Conservation (phyloP, 2,329 filamentous ascomycete genomes). For the Apiospora phragmitis region DNA sequence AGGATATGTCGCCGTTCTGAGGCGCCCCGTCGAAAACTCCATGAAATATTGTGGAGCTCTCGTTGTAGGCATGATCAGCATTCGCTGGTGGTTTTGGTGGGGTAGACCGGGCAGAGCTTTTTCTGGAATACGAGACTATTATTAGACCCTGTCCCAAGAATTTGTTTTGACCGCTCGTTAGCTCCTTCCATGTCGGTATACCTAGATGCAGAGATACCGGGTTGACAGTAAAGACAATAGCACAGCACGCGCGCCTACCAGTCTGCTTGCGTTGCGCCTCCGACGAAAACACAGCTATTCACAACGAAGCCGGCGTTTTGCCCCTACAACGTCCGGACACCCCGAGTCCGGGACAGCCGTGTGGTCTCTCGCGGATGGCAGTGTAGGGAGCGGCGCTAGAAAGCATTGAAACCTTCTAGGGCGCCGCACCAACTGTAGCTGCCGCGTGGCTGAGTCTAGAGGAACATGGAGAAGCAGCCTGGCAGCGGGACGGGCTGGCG, state of each 20-base stretch:
- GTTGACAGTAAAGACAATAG: neutral
- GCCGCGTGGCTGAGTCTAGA: slow-evolving; percentile 2
- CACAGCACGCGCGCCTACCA: neutral
- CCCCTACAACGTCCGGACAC: too few species aligned
- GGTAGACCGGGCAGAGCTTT: neutral
- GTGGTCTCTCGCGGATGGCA: neutral
- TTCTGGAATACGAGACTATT: slow-evolving; percentile 9
- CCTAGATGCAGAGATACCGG: neutral
- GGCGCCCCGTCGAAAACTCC: neutral
- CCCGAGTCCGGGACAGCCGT: neutral
- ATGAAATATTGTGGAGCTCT: neutral
- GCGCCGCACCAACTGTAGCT: neutral
- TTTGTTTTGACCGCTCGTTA: neutral
- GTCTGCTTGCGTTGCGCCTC: neutral
- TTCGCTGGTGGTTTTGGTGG: neutral
- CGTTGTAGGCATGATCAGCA: neutral
- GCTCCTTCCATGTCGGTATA: neutral
- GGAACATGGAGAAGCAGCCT: neutral
- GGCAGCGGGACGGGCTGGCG: neutral
- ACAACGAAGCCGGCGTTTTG: neutral
- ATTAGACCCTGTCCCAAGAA: neutral
- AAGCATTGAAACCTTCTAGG: neutral
- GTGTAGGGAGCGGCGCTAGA: neutral
- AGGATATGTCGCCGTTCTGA: neutral
- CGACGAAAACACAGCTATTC: neutral